A percentile compares a stretch with the other conserved stretches of the same genome.
Conservation (phyloP, 495 filamentous ascomycete genomes). For the Penicillium verhagenii region DNA sequence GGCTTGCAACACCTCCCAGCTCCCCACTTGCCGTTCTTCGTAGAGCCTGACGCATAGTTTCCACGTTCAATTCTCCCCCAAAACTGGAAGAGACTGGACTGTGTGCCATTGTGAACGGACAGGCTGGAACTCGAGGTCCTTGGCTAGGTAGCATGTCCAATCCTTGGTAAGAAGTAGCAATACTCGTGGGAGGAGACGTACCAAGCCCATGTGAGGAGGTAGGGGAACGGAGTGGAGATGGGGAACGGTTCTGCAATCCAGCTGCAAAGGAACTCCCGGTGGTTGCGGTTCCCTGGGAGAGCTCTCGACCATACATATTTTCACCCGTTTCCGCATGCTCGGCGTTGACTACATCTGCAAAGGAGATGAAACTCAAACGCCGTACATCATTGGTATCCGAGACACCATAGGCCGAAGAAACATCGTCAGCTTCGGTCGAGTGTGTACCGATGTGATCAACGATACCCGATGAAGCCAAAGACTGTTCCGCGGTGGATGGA, state of each 20-base stretch:
- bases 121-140: conserved; percentile 28
- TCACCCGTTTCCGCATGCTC: conserved; percentile 61
- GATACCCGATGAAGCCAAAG: conserved; percentile 29
- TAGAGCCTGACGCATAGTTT: conserved; percentile 83
- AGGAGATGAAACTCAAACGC: conserved; percentile 87
- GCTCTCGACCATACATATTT: conserved; percentile 46
- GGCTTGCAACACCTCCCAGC: conserved; percentile 60
- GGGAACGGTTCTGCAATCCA: conserved; percentile 60
- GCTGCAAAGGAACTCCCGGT: conserved; percentile 45
- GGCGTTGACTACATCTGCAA: conserved; percentile 89
- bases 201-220: conserved; percentile 61
- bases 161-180: conserved; percentile 63
- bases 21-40: conserved; percentile 77
- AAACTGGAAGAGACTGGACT: conserved; percentile 46
- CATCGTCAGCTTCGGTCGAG: conserved; percentile 57
- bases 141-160: conserved; percentile 57
- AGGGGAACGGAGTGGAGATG: conserved; percentile 69
- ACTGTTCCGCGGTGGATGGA: conserved; percentile 33
- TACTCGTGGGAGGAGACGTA: conserved; percentile 67
- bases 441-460: conserved; percentile 55
- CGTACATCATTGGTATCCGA: conserved; percentile 75
- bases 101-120: conserved; percentile 30
- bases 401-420: conserved; percentile 49
- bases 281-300: conserved; percentile 52
- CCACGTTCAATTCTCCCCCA: conserved; percentile 73